Evolutionary conservation across 495 filamentous ascomycete species (phyloP), one percentile per base, ranked within the genome.

Genomic region (Tuber borchii): DNA sequence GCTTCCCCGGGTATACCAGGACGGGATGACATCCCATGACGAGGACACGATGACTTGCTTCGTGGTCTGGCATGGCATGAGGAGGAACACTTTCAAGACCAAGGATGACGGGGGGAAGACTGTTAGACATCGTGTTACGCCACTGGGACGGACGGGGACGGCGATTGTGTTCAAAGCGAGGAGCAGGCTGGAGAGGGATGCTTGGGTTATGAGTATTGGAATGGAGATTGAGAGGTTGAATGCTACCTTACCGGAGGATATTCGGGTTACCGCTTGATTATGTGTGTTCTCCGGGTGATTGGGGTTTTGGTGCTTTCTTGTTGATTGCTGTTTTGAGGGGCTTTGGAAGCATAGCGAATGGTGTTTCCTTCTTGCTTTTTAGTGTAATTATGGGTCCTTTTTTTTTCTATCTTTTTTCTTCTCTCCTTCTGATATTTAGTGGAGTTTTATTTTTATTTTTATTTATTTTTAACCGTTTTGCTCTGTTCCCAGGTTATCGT

Each of bases 151-250:
- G 39, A 87, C 88, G 71, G 91, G 91, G 37, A 86, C 90, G 74
- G 90, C 88, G 48, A 88, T 90, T 46, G 91, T 93, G 20, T 93
- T 93, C 79, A 91, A 90, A 82, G 87, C 91, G 42, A 86, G 91
- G 70, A 91, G 88, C 83, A 86, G 91, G 37, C 86, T 91, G 20
- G 91, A 93, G 83, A 89, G 91, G 75, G 91, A 93, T 85, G 88
- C 89, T 65, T 93, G 91, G 91, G 91, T 93, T 44, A 83, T 92
- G 85, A 90, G 86, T 76, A 90, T 93, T 46, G 88, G 87, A 56
- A 89, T 89, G 77, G 91, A 93, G 84, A 93, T 93, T 83, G 91
- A 93, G 83, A 85, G 90, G 73, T 79, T 91, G 75, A 89, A 91
- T 83, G 84, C 87, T 71, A 86, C 84, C 71, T 84, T 79, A 48